Percentiles rank a stretch among this genome's conserved stretches.
Evolutionary conservation across 768 basidiomycete species (phyloP).

Genomic region (Porphyrellus cyaneotinctus): DNA sequence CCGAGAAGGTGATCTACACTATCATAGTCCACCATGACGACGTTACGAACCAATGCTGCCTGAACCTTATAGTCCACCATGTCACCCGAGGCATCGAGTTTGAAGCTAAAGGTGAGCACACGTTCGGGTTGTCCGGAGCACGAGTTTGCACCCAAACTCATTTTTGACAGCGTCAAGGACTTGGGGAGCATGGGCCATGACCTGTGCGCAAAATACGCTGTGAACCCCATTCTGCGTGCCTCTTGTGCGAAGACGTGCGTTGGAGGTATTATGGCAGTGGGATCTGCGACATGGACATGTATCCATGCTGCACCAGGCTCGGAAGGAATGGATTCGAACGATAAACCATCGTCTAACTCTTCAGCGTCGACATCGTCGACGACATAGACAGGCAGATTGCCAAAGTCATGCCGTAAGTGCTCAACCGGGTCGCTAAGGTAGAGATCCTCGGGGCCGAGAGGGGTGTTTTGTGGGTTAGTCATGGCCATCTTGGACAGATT

Average conservation of each 20-base stretch:
- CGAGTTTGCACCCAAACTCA: slow-evolving; percentile 44
- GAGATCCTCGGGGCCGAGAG: slow-evolving; percentile 61
- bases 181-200: slow-evolving; percentile 73
- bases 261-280: slow-evolving; percentile 73
- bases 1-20: slow-evolving; percentile 55
- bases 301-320: slow-evolving; percentile 70
- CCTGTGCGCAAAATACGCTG: slow-evolving; percentile 63
- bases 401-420: slow-evolving; percentile 81
- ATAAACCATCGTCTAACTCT: slow-evolving; percentile 93
- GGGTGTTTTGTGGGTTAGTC: slow-evolving; percentile 13
- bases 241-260: slow-evolving; percentile 55
- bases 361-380: slow-evolving; percentile 77
- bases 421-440: slow-evolving; percentile 62
- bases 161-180: slow-evolving; percentile 43
- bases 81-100: slow-evolving; percentile 57
- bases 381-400: slow-evolving; percentile 73
- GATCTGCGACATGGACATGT: slow-evolving; percentile 92
- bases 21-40: slow-evolving; percentile 62
- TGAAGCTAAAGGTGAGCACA: slow-evolving; percentile 78
- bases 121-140: slow-evolving; percentile 40
- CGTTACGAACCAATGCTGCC: slow-evolving; percentile 69
- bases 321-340: slow-evolving; percentile 62
- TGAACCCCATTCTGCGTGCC: slow-evolving; percentile 49
- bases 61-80: slow-evolving; percentile 67
- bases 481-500: slow-evolving; percentile 12